Base-by-base conservation (phyloP, 106 monocot species). In the Dendrobium officinale region DNA sequence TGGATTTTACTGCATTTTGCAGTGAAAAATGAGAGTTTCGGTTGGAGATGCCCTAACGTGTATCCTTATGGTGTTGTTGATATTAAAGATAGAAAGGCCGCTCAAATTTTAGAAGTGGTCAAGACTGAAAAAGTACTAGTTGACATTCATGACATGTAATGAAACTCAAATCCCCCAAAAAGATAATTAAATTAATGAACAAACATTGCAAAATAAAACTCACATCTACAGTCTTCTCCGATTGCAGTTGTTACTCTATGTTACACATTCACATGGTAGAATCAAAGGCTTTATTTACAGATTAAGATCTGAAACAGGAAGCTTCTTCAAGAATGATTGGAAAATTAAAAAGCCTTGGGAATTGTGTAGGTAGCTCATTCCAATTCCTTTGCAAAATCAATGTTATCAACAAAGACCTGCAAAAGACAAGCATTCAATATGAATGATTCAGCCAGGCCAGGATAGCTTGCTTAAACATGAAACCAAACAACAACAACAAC, bases 331-430 rank as follows among this genome's bases (percentile, higher is more conserved):
- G 6, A 64, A 64, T 24, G 64, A 26, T 22, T 70, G 74, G 74
- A 16, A 9, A 43, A 7, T 0, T 19, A 20, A 20, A 19, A 19
- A 8, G 44, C 6, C 6, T 6, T 17, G 16, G 41, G 9, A 74
- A 19, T 9, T 37, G 4, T 26, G 15, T 2, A n/a, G 9, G 6
- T 19, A 5, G n/a, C 74, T 87, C 85, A 95, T 77, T 92, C 92
- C 75, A 95, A 85, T 81, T 95, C 95, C 68, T 83, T 92, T 9
- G 77, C 59, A 77, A 95, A 95, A 84, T 95, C 95, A 41, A 88
- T 84, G 47, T 95, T 95, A 82, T 95, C 92, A 13, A 95, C 95
- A 86, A 95, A 95, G 20, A 95, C 95, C 95, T 95, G 86, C 86
- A 84, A 47, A 33, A 67, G 13, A 85, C 16, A 77, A n/a, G 19